Evolutionary conservation across 257 asterid species (phyloP).

Genomic region (Dorcoceras hygrometricum): DNA sequence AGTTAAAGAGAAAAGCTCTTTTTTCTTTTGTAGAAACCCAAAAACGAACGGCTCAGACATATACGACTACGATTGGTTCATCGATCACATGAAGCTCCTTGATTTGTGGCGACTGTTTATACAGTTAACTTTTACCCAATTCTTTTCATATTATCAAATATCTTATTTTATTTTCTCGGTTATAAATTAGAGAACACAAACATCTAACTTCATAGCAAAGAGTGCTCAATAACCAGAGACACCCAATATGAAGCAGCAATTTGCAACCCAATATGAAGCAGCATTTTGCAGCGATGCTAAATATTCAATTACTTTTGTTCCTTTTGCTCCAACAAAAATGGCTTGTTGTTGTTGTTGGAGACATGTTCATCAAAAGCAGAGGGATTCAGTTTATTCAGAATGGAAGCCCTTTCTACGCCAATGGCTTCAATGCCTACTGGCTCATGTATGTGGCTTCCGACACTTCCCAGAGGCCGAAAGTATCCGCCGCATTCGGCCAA

Average conservation of each 20-base stretch:
- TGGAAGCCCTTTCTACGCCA: conserved; percentile 67
- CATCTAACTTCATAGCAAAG: background rate
- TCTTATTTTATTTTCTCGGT: too few relatives aligned
- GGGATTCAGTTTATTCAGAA: conserved; percentile 68
- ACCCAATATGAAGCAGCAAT: conserved; percentile 40
- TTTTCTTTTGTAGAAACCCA: too few relatives aligned
- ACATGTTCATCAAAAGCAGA: conserved; percentile 53
- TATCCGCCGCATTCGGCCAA: conserved; percentile 65
- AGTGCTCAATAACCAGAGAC: background rate
- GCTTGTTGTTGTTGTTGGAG: conserved; percentile 32
- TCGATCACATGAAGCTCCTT: background rate
- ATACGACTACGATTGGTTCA: conserved; percentile 25
- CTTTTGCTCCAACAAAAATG: conserved; percentile 45
- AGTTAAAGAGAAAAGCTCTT: too few relatives aligned
- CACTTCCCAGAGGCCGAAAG: conserved; percentile 64
- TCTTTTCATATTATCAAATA: too few relatives aligned
- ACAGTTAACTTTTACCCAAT: too few relatives aligned
- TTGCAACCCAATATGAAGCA: conserved; percentile 39
- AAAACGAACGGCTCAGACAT: too few relatives aligned
- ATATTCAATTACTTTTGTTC: conserved; percentile 25
- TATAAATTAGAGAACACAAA: background rate
- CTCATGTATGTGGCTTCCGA: conserved; percentile 80
- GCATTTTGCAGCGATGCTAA: conserved; percentile 22
- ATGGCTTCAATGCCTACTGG: conserved; percentile 98
- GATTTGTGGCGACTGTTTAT: background rate